These are phyloP conservation scores for Coemansia sp. DNA, from an alignment of 192 early-diverging fungal species.

Conservation along the genomic window DNA sequence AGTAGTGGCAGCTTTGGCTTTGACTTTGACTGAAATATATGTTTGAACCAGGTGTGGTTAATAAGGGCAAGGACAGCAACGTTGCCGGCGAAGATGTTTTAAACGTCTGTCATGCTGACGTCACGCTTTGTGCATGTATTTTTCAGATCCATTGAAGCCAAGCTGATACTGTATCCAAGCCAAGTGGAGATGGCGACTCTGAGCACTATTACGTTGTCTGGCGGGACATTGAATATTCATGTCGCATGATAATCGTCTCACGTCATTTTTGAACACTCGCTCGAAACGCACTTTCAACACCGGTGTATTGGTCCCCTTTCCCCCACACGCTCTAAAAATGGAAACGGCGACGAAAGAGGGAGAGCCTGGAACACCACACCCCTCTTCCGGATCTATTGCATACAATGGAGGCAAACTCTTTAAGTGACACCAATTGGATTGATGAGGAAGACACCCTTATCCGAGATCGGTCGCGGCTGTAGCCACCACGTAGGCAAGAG, in stretches of 20 bases:
- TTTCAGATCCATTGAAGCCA: no score
- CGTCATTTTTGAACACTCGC: no score
- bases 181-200: no score
- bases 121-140: no score
- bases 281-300: no score
- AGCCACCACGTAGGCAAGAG: background rate
- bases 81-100: no score
- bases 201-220: no score
- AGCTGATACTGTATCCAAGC: no score
- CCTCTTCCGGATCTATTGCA: background rate
- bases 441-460: background rate
- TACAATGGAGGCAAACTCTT: background rate
- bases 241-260: no score
- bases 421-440: background rate
- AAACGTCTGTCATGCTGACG: no score
- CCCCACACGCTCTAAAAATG: background rate
- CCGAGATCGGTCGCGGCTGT: background rate
- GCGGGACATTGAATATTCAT: no score
- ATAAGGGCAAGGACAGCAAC: no score
- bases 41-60: background rate
- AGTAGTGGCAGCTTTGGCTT: slow-evolving; percentile 17
- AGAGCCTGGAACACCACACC: background rate
- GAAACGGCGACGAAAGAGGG: background rate
- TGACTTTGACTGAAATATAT: slow-evolving; percentile 13
- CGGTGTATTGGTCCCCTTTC: background rate